A percentile compares a stretch with the other conserved stretches of the same genome.
Evolutionary conservation across 2,329 filamentous ascomycete genomes (phyloP).

Genomic region (Neonectria punicea): DNA sequence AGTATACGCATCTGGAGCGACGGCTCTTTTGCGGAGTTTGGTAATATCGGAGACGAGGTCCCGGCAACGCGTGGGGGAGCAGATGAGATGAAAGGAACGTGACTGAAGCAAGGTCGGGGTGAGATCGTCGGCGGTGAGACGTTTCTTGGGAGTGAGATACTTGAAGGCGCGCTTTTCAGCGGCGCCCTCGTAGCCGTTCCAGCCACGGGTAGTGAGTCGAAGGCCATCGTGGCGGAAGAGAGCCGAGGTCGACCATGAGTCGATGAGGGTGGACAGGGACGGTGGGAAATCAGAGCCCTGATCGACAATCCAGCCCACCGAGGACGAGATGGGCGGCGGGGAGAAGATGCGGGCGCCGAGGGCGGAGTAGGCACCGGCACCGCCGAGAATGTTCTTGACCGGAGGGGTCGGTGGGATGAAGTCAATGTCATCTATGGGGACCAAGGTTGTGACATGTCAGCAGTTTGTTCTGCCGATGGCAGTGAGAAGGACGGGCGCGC

Average conservation of each 20-base stretch:
- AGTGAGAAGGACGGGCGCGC: slow-evolving; percentile 33
- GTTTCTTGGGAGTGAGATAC: slow-evolving; percentile 87
- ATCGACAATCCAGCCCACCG: slow-evolving; percentile 92
- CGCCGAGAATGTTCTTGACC: slow-evolving; percentile 83
- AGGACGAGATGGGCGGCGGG: slow-evolving; percentile 70
- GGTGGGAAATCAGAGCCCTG: slow-evolving; percentile 87
- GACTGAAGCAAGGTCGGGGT: slow-evolving; percentile 73
- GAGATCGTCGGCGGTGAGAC: slow-evolving; percentile 79
- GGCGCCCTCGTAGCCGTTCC: slow-evolving; percentile 86
- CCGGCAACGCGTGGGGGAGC: slow-evolving; percentile 80
- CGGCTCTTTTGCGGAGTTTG: slow-evolving; percentile 60
- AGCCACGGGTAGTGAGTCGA: slow-evolving; percentile 86
- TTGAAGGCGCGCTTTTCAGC: slow-evolving; percentile 80
- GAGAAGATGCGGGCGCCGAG: slow-evolving; percentile 91
- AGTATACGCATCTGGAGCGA: slow-evolving; percentile 49
- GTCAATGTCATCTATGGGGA: slow-evolving; percentile 83
- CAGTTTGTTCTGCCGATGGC: neutral
- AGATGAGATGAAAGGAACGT: slow-evolving; percentile 88
- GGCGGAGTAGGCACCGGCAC: slow-evolving; percentile 87
- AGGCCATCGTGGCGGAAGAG: slow-evolving; percentile 72
- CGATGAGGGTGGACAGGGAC: slow-evolving; percentile 70
- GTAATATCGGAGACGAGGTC: slow-evolving; percentile 79
- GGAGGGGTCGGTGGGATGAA: slow-evolving; percentile 76
- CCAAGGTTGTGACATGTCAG: slow-evolving; percentile 21
- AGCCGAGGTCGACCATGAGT: slow-evolving; percentile 80